Evolutionary conservation across 805 yeast genomes (phyloP), one percentile per base, ranked within the genome.

Genomic region (Yarrowia deformans): DNA sequence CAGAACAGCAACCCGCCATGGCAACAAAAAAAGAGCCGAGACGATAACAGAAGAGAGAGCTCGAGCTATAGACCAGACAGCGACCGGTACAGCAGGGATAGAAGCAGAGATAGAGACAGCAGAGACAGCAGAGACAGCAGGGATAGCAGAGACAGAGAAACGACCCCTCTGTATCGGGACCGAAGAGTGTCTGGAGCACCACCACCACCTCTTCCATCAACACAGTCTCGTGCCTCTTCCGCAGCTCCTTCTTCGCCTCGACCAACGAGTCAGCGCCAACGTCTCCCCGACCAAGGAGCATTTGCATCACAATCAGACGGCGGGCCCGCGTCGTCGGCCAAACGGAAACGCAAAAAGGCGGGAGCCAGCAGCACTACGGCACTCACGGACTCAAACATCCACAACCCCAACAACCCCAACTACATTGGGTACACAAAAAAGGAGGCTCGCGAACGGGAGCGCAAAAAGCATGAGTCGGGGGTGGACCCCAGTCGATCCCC

Each of bases 371-470:
- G 32, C 9, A 7, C 16, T 9, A n/a, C 49, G 13, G 64, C 64
- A 1, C 64, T 56, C 16, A 34, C 66, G 12, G 52, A 60, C 42
- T 60, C 66, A 13, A 60, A 60, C 42, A 60, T 60, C 13, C 66
- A 60, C 52, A 60, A 60, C 52, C 66, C 66, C 52, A 60, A 60
- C 42, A 60, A 60, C 66, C 66, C 66, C 52, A 60, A 60, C 34
- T 60, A 45, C 34, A 60, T 60, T 8, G 66, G 66, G 8, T 60
- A 60, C 34, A 60, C 66, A 3, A 60, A 60, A 29, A 60, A 60
- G 52, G 66, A 60, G 52, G 66, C 66, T 23, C 40, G 66, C 6
- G 52, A 43, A 19, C 50, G 66, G 6, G 52, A 56, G n/a, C 37
- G 49, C 16, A 29, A 56, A 40, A 42, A 45, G 18, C 40, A 32